These are phyloP conservation scores for Verticillium longisporum DNA, from an alignment of 2,329 filamentous ascomycete genomes.

Conservation along the genomic window DNA sequence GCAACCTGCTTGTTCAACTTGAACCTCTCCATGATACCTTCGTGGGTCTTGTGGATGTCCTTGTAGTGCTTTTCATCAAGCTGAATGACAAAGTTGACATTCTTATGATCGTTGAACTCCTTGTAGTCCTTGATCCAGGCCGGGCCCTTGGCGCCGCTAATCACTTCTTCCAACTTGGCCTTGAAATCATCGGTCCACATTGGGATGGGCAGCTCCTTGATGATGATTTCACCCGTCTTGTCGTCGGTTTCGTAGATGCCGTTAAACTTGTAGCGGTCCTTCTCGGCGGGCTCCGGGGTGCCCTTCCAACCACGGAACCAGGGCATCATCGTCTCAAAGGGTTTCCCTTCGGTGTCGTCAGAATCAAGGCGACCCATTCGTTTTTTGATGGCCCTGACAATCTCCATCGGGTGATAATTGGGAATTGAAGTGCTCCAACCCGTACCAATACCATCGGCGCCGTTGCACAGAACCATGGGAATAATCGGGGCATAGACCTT, in stretches of 20 bases:
- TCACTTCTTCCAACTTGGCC: constrained; percentile 86
- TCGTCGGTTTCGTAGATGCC: constrained; percentile 68
- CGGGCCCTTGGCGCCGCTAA: constrained; percentile 81
- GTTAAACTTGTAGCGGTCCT: constrained; percentile 83
- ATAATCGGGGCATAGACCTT: constrained; percentile 79
- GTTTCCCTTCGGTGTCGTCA: constrained; percentile 53
- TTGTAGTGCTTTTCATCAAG: constrained; percentile 88
- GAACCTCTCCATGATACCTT: constrained; percentile 84
- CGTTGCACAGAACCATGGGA: constrained; percentile 90
- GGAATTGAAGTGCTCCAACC: constrained; percentile 97
- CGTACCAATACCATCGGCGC: constrained; percentile 94
- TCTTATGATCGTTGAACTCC: constrained; percentile 96
- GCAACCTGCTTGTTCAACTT: constrained; percentile 82
- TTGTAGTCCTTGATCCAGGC: constrained; percentile 99
- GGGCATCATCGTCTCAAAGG: constrained; percentile 78
- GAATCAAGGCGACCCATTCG: constrained; percentile 66
- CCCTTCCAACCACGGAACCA: constrained; percentile 98
- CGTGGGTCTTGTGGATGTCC: constrained; percentile 49
- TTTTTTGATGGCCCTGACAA: constrained; percentile 80
- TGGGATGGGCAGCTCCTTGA: constrained; percentile 88
- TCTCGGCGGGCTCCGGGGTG: constrained; percentile 58
- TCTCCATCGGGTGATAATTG: constrained; percentile 88
- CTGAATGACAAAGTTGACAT: constrained; percentile 91
- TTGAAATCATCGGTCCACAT: constrained; percentile 99
- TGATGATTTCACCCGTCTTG: constrained; percentile 69